Base-by-base conservation (phyloP, 1,284 basidiomycete species). In the Ustilago vetiveriae region DNA sequence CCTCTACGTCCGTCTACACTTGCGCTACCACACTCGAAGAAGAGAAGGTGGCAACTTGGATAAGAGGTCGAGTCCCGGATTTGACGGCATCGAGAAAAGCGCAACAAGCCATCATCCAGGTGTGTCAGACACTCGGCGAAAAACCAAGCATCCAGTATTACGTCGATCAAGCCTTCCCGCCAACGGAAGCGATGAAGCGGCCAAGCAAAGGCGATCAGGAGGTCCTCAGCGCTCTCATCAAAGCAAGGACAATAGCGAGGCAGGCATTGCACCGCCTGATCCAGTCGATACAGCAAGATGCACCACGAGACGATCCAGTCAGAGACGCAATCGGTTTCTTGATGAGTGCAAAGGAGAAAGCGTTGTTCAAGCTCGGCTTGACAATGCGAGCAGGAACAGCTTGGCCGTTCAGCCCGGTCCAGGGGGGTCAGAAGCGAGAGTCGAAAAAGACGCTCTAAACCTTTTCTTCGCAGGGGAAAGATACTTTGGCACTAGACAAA, bases 71-170 rank as follows among this genome's bases (percentile, higher is more conserved):
- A n/a, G n/a, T n/a, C n/a, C n/a, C n/a, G n/a, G n/a, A n/a, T n/a
- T n/a, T n/a, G n/a, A n/a, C n/a, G 19, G 36, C 5, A 5, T 40
- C 45, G 8, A 49, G 27, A 10, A 16, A 9, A 11, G 29, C 44
- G 7, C 14, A 27, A 13, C 22, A 23, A 1, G 56, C 60, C 13
- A 36, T 62, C 13, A 43, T n/a, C 9, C 17, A 22, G 17, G 57
- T 60, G 33, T 35, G 42, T 14, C 40, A 14, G 26, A 41, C 26
- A 27, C 33, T 70, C n/a, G 4, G 8, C 19, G 44, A 46, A 8
- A 50, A 57, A 32, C 67, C 67, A 16, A 70, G 67, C 32, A 70
- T 70, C 17, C 67, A 65, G 22, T 63, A 49, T 27, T 70, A 42
- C 26, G 67, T 70, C 13, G 48, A 64, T 26, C 19, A 26, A 3